Base-by-base conservation (phyloP, 2,329 filamentous ascomycete genomes). In the Ilyonectria mors-panacis region DNA sequence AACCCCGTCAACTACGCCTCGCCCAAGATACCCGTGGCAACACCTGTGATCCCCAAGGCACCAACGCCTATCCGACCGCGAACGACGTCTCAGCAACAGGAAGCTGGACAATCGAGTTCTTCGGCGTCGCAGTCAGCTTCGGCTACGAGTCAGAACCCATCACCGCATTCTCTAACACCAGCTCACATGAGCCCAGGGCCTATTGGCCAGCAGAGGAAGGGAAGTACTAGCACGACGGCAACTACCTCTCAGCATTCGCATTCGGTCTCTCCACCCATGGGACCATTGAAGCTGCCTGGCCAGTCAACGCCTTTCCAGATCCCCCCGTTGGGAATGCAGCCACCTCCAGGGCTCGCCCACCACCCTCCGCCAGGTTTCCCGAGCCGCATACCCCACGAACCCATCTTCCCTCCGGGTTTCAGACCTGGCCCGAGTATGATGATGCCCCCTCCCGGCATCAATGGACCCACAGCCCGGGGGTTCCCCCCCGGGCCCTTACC, bases 81-180 rank as follows among this genome's bases (percentile, higher is more conserved):
- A 62, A 93, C 95, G 67, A 83, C 89, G 53, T 96, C 94, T 9
- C 94, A 97, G 70, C 94, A 97, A 70, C 93, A 96, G 78, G 92
- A 91, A 28, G 90, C 90, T 10, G 89, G 91, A 77, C 85, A 88
- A 8, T 88, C 89, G 7, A 92, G 90, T 57, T 93, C 94, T 3
- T 90, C 92, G 68, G 88, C 90, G 3, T 91, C 93, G 1, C 89
- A 92, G 77, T 87, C 92, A 69, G 84, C 83, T 47, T 85, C 85
- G 8, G 82, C 79, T 5, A 78, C 84, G 19, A 90, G 87, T 70
- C 88, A 90, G 67, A 87, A 85, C 67, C 83, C 85, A 10, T 91
- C 89, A 35, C 88, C 90, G 58, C 89, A 89, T 74, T 83, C 87
- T 17, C 83, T 87, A 64, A 91, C 89, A 28, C 89, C 93, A 15